Base-by-base conservation (phyloP, 2,329 filamentous ascomycete species). In the Paradendryphiella salina region DNA sequence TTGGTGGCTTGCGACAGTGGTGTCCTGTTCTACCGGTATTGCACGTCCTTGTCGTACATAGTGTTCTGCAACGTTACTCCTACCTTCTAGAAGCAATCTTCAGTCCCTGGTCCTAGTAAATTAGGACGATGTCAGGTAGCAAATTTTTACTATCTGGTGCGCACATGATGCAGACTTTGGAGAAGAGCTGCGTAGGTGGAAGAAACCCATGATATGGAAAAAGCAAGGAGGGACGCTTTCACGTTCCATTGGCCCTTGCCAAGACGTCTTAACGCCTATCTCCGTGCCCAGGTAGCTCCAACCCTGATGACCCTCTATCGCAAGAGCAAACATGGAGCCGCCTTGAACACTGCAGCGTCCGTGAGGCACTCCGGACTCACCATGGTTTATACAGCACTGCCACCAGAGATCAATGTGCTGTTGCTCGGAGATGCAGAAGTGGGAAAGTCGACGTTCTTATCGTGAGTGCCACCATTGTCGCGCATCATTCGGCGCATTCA, bases 391-490 rank as follows among this genome's bases (percentile, higher is more conserved):
- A 38, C 51, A 3, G 26, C 49, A 7, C 8, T 55, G 0, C 51
- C 66, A 7, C 67, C 67, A n/a, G 59, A 61, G 28, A 31, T 61
- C 13, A 76, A 73, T 18, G 77, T 86, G 41, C 75, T 86, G 5
- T 72, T 86, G 13, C 73, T 86, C 2, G 83, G 83, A 44, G 83
- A 85, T 51, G 64, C 77, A 31, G 81, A 79, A 42, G 82, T 83
- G 37, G 83, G 83, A 50, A 86, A 85, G 70, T 82, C 83, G 42
- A 83, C 81, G 8, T 85, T 86, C 56, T 70, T 86, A 54, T 82
- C 82, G 81, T 85, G 75, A 68, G 81, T 79, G 51, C 47, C 45
- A 58, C 40, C 18, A 18, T 35, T 10, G 4, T 13, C 26, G 23
- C 26, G 42, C 29, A 35, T 28, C 26, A n/a, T 15, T 21, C 18